These are phyloP conservation scores for Berkeleyomyces basicola DNA, from an alignment of 2,329 filamentous ascomycete species.

Conservation along the genomic window DNA sequence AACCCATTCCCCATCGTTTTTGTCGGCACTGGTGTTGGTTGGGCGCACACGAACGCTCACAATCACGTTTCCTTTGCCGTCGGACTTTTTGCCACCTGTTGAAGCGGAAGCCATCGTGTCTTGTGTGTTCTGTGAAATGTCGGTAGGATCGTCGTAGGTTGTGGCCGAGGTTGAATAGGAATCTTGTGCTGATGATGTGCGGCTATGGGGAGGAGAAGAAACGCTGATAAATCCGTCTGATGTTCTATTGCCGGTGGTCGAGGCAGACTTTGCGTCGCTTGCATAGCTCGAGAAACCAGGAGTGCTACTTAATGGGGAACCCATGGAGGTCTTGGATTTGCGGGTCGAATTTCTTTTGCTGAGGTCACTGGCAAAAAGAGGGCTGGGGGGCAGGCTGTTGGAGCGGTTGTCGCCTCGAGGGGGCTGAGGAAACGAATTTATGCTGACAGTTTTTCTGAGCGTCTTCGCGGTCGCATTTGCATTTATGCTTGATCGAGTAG, in stretches of 20 bases:
- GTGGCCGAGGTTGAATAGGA: constrained; percentile 85
- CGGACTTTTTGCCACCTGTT: constrained; percentile 33
- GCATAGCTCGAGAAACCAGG: constrained; percentile 67
- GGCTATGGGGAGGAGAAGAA: constrained; percentile 70
- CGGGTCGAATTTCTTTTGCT: constrained; percentile 24
- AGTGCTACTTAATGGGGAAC: constrained; percentile 34
- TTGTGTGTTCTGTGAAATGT: constrained; percentile 26
- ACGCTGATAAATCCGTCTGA: constrained; percentile 63
- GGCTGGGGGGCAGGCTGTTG: constrained; percentile 46
- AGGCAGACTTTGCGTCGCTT: constrained; percentile 57
- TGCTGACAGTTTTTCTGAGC: constrained; percentile 77
- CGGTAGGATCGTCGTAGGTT: constrained; percentile 65
- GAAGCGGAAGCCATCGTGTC: constrained; percentile 19
- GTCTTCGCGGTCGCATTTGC: constrained; percentile 48
- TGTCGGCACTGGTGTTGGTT: constrained; percentile 47
- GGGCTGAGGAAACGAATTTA: constrained; percentile 84
- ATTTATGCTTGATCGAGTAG: constrained; percentile 37
- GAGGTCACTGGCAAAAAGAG: constrained; percentile 35
- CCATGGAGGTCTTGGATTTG: constrained; percentile 40
- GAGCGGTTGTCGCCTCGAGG: constrained; percentile 48
- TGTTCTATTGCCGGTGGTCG: constrained; percentile 42
- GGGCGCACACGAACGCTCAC: constrained; percentile 90
- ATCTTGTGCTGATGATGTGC: constrained; percentile 80
- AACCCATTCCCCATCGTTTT: constrained; percentile 72
- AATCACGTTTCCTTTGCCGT: constrained; percentile 84